Evolutionary conservation across 768 basidiomycete species (phyloP).

Genomic region (Tulasnella sp.): DNA sequence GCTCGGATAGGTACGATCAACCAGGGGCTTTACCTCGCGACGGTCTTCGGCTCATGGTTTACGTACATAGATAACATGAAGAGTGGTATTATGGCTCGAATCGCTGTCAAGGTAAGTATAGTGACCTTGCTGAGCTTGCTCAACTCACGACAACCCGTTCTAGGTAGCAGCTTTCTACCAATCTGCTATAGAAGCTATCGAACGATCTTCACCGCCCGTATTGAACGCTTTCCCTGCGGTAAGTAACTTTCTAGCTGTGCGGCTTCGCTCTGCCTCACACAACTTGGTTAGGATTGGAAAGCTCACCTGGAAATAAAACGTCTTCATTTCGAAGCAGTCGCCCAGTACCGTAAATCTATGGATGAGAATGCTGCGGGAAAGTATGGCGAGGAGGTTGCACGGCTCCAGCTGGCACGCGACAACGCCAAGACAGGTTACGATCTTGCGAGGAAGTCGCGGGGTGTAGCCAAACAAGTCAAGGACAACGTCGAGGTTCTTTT

Average conservation of each 20-base stretch:
- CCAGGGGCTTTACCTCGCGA: no score
- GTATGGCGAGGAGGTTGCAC: slow-evolving; percentile 78
- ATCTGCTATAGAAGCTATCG: slow-evolving; percentile 29
- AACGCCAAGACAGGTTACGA: slow-evolving; percentile 62
- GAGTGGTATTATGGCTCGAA: slow-evolving; percentile 70
- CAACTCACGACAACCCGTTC: neutral
- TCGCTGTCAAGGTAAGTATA: slow-evolving; percentile 52
- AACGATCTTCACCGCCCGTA: slow-evolving; percentile 23
- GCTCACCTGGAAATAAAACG: slow-evolving; percentile 71
- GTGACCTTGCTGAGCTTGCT: neutral
- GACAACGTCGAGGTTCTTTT: slow-evolving; percentile 63
- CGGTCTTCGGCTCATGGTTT: neutral
- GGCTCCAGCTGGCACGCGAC: slow-evolving; percentile 53
- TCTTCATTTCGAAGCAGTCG: slow-evolving; percentile 77
- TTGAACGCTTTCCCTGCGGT: slow-evolving; percentile 22
- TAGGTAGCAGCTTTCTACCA: slow-evolving; percentile 57
- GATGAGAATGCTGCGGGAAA: slow-evolving; percentile 66
- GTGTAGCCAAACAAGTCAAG: slow-evolving; percentile 46
- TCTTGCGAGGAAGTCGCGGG: slow-evolving; percentile 33
- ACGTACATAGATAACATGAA: slow-evolving; percentile 46
- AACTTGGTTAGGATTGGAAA: slow-evolving; percentile 50
- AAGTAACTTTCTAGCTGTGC: neutral
- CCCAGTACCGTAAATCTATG: slow-evolving; percentile 76
- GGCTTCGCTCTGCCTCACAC: neutral
- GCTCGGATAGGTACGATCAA: slow-evolving; percentile 64